Conservation (phyloP, 768 basidiomycete genomes). For the Trametes maxima region DNA sequence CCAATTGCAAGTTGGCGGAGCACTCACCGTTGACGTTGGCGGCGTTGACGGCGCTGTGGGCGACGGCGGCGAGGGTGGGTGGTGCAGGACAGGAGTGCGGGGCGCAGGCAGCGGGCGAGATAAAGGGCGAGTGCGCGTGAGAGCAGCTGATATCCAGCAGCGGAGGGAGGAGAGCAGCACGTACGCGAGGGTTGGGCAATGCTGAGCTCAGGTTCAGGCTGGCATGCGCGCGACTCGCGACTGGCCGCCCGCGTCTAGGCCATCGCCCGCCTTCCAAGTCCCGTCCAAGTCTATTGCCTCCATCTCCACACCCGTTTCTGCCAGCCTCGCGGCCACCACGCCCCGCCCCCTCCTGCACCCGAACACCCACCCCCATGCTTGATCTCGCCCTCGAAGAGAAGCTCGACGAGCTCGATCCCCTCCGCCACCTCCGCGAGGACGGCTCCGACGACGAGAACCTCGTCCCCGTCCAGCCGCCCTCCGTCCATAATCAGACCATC, state of each 20-base stretch:
- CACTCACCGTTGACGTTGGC: slow-evolving; percentile 15
- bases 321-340: slow-evolving; percentile 11
- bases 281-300: slow-evolving; percentile 5
- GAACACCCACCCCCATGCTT: slow-evolving; percentile 19
- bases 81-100: not conserved
- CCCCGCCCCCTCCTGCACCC: not conserved
- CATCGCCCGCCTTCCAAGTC: not conserved
- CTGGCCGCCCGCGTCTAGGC: not conserved
- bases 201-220: not conserved
- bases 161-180: not conserved
- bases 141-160: not conserved
- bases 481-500: slow-evolving; percentile 50
- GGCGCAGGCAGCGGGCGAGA: not conserved
- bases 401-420: slow-evolving; percentile 58
- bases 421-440: slow-evolving; percentile 58
- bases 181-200: slow-evolving; percentile 8
- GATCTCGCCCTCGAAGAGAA: slow-evolving; percentile 54
- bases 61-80: slow-evolving; percentile 3
- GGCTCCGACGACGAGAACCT: slow-evolving; percentile 37
- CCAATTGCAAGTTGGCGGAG: not conserved
- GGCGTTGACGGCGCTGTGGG: not conserved
- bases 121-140: slow-evolving; percentile 11
- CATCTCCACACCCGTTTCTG: not conserved
- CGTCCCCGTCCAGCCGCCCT: slow-evolving; percentile 57
- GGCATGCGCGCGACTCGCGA: not conserved